Conservation (phyloP, 805 yeast genomes). For the Candida suzukii region DNA sequence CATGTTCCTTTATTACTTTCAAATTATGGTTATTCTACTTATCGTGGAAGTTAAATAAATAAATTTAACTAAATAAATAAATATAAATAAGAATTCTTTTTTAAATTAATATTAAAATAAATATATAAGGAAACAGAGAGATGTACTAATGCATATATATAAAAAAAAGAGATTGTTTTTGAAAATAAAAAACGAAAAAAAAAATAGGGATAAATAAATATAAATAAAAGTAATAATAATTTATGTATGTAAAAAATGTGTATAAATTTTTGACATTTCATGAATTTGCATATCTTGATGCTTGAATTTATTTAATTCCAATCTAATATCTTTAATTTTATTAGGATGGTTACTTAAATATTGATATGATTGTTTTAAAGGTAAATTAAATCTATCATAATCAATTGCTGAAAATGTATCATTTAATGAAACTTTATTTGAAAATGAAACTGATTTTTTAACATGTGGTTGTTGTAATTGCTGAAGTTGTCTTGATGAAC, state of each 20-base stretch:
- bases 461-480: too few species aligned
- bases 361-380: conserved; percentile 40
- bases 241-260: conserved; percentile 54
- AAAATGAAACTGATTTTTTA: conserved; percentile 47
- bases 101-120: background rate
- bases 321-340: conserved; percentile 48
- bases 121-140: too few species aligned
- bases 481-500: too few species aligned
- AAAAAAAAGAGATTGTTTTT: too few species aligned
- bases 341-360: conserved; percentile 37
- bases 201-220: background rate
- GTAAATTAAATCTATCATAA: conserved; percentile 49
- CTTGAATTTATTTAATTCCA: conserved; percentile 60
- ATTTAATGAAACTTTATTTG: conserved; percentile 39
- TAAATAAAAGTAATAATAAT: too few species aligned
- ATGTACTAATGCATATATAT: too few species aligned
- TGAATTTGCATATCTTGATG: conserved; percentile 61
- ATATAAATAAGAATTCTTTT: too few species aligned
- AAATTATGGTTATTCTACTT: conserved; percentile 84
- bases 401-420: conserved; percentile 44
- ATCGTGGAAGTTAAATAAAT: conserved; percentile 61
- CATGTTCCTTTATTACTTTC: conserved; percentile 84
- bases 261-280: conserved; percentile 48
- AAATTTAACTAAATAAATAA: background rate
- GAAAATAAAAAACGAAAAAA: background rate